A percentile compares a stretch with the other conserved stretches of the same genome.
Conservation (phyloP, 208 protist species). For the Angomonas desouzai region DNA sequence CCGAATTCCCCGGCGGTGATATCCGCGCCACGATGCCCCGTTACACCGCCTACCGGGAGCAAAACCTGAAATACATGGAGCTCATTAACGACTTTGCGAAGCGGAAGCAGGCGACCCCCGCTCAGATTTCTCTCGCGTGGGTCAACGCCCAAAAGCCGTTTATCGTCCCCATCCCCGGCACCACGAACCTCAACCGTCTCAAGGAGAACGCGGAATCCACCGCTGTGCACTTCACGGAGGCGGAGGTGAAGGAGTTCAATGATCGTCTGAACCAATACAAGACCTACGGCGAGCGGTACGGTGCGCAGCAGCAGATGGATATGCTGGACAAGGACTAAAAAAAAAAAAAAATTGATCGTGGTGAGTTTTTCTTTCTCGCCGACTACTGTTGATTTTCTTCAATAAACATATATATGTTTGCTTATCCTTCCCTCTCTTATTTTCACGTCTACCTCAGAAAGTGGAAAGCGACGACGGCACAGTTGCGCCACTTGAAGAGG, state of each 20-base stretch:
- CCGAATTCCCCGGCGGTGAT: constrained; percentile 14
- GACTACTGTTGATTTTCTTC: not conserved
- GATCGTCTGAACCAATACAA: constrained; percentile 9
- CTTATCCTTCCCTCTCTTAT: not conserved
- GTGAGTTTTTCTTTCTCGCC: not conserved
- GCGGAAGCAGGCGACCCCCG: constrained; percentile 18
- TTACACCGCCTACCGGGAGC: constrained; percentile 11
- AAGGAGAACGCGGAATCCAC: constrained; percentile 20
- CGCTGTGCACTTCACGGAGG: constrained; percentile 14
- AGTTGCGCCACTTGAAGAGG: not conserved
- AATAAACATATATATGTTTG: not conserved
- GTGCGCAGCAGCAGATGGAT: not conserved
- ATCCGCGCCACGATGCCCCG: constrained; percentile 18
- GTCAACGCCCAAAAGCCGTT: constrained; percentile 25
- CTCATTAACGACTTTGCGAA: constrained; percentile 16
- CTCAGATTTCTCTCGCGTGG: constrained; percentile 31
- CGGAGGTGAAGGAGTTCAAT: constrained; percentile 23
- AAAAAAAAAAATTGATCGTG: not conserved
- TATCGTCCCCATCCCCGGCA: constrained; percentile 30
- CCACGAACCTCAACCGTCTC: constrained; percentile 22
- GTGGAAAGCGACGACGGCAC: not conserved
- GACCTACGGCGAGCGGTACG: constrained; percentile 21
- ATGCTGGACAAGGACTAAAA: constrained; percentile 17
- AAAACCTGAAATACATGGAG: constrained; percentile 13
- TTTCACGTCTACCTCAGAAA: not conserved